Evolutionary conservation across 129 eudicot species (phyloP), one percentile per base, ranked within the genome.

Genomic region (Deinandra increscens): DNA sequence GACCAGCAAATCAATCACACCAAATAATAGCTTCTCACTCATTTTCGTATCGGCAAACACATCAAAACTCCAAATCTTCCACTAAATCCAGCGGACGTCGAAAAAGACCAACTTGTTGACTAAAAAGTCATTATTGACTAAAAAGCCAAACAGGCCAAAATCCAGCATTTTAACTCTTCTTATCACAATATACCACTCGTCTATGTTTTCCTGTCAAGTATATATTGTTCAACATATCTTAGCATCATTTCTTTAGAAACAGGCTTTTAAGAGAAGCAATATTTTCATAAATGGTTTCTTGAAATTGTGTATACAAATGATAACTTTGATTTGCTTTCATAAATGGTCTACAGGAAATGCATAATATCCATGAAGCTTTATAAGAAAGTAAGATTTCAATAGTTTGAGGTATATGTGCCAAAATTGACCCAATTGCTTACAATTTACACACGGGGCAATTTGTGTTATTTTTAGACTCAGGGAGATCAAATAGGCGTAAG

Each of bases 121-220:
- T n/a, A n/a, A n/a, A n/a, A n/a, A n/a, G n/a, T n/a, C n/a, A n/a
- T n/a, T n/a, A n/a, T n/a, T n/a, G n/a, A n/a, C n/a, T n/a, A n/a
- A n/a, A n/a, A n/a, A n/a, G n/a, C n/a, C n/a, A n/a, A n/a, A n/a
- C n/a, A n/a, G n/a, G n/a, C n/a, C n/a, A n/a, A n/a, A n/a, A n/a
- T n/a, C n/a, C n/a, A n/a, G n/a, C n/a, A n/a, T n/a, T n/a, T n/a
- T n/a, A n/a, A n/a, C n/a, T n/a, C n/a, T n/a, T n/a, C n/a, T n/a
- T n/a, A n/a, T n/a, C n/a, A n/a, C n/a, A n/a, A n/a, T n/a, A n/a
- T n/a, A n/a, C n/a, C 95, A 89, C 7, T 69, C 95, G 22, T 84
- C 84, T 42, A 92, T 53, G 73, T 67, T 73, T 29, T 89, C 96
- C 98, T 92, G 91, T 70, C 5, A 75, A 0, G 39, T n/a, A 44